A percentile compares a stretch with the other conserved stretches of the same genome.
Evolutionary conservation across 2,329 filamentous ascomycete species (phyloP).

Genomic region (Calonectria pseudoreteaudii): DNA sequence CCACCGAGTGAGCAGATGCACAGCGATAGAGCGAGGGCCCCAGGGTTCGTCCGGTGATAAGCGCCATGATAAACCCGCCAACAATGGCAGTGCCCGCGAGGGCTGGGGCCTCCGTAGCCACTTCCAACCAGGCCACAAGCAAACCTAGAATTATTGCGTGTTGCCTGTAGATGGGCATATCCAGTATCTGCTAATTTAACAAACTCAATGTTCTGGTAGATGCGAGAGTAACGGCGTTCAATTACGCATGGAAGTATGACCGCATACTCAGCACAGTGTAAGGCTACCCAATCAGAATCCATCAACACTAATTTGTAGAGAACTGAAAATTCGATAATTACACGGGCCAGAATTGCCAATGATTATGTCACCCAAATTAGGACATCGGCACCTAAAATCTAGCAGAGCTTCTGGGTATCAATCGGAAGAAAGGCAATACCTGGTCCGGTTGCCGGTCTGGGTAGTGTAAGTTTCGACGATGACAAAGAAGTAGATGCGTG

Average conservation of each 20-base stretch:
- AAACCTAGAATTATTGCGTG: background rate
- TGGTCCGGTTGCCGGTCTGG: too few species aligned
- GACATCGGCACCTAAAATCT: too few species aligned
- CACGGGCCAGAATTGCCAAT: too few species aligned
- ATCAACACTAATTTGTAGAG: background rate
- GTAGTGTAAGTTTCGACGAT: too few species aligned
- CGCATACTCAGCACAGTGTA: background rate
- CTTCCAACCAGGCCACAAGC: background rate
- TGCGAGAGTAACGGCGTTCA: background rate
- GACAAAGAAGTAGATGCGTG: too few species aligned
- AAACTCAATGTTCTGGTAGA: background rate
- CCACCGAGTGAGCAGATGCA: constrained; percentile 10
- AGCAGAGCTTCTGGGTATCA: too few species aligned
- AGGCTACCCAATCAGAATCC: background rate
- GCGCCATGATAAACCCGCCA: background rate
- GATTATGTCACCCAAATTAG: too few species aligned
- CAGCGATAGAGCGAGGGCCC: background rate
- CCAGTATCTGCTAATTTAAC: background rate
- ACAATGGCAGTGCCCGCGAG: background rate
- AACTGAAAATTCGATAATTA: background rate
- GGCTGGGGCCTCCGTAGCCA: background rate
- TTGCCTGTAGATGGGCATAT: background rate
- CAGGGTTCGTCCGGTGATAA: background rate
- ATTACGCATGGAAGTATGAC: background rate
- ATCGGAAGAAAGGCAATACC: too few species aligned